Base-by-base conservation (phyloP, 805 yeast genomes). In the Yamadazyma sp. region DNA sequence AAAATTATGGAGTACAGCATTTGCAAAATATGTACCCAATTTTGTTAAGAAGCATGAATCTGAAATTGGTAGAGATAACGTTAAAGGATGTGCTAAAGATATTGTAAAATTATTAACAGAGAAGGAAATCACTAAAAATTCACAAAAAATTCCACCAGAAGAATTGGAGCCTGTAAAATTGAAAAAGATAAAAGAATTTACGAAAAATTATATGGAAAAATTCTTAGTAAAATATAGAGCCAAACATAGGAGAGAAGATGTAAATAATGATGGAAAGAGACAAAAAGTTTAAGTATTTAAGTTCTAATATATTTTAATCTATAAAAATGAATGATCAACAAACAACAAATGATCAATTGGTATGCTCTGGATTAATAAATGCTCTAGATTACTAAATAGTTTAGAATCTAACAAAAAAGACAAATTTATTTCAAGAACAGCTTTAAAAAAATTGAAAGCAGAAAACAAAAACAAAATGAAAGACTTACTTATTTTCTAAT, bases 21-120 rank as follows among this genome's bases (percentile, higher is more conserved):
- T 91, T 53, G 97, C 96, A 1, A 60, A 70, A 11, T 68, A 76
- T 47, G 84, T 91, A 8, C 97, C 97, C 7, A 87, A 88, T 49
- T 58, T 84, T 51, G 68, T 89, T 36, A 78, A 79, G 44, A 76
- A 75, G 45, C 77, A 82, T 55, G 82, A 77, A 44, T 53, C 66
- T 2, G 80, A 78, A 35, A 66, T 91, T 15, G 88, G 87, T 4
- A 79, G 77, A 39, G 95, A 84, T 4, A 70, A 77, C 37, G 52
- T 86, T 33, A 91, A 89, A 59, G 72, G 72, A 24, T 82, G 88
- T 58, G 86, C 96, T 2, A 75, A 78, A 41, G 96, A 88, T 32
- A 77, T 91, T 38, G 87, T 82, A 4, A 74, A 78, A 43, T 60
- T 67, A 0, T 63, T 93, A 28, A 76, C 80, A 0, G 69, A 71